Evolutionary conservation across 257 asterid genomes (phyloP), one percentile per base, ranked within the genome.

Genomic region (Solanum chmielewskii): DNA sequence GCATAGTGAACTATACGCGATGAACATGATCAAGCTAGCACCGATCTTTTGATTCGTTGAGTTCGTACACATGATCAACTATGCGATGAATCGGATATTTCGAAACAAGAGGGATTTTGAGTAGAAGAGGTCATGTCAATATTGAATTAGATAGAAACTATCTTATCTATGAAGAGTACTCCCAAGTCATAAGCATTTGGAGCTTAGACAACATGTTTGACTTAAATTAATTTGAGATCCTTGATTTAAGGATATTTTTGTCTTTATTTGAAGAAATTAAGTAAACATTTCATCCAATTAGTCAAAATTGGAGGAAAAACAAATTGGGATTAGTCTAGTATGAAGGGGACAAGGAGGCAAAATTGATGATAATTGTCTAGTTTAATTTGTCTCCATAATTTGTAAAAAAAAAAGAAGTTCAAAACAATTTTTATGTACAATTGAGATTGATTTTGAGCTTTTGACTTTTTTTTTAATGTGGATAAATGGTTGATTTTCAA

Each of bases 331-430:
- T 83, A 87, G 90, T 70, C 87, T 59, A 42, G 86, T 20, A 20
- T 35, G 89, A 80, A 84, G 90, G 92, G 93, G 70, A 87, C 91
- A 94, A 62, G 25, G 74, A 88, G 85, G 89, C 89, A 90, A 68
- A 68, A 14, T 66, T 64, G 37, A 68, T 29, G 33, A 7, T 3
- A 27, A 35, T 45, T 49, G 87, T 87, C 87, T 41, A 52, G 62
- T 52, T 52, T 35, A 52, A 23, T 52, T 52, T 52, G n/a, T 52
- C 62, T 52, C 62, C n/a, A 52, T 52, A 52, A 52, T 52, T 52
- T 86, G 80, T 87, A 27, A 85, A 35, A 49, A 62, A 62, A 23
- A 31, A n/a, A 31, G 73, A 86, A 75, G 42, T 75, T 23, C 85
- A 86, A 77, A 41, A 31, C 69, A 78, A 69, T 68, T 47, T 18